Percentiles rank a stretch among this genome's conserved stretches.
Conservation (phyloP, 139 green algal genomes). For the Chlorella sp. region DNA sequence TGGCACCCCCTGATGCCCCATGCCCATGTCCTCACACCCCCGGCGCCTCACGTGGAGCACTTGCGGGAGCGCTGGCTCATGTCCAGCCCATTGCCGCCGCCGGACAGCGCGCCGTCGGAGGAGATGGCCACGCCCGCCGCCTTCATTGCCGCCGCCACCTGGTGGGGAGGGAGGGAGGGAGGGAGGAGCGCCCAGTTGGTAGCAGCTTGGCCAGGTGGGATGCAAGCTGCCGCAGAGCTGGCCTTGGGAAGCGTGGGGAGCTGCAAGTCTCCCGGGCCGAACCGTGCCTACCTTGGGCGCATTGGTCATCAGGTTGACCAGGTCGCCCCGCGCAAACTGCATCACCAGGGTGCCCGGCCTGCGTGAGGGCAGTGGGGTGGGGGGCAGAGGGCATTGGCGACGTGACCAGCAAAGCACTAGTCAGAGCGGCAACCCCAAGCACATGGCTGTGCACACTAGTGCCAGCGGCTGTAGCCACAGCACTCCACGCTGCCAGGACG, state of each 20-base stretch:
- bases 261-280: no score
- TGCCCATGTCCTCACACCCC: background rate
- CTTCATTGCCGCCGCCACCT: constrained; percentile 8
- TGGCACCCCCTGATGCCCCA: no score
- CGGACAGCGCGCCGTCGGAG: background rate
- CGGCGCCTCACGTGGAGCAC: constrained; percentile 5
- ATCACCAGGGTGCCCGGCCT: constrained; percentile 12
- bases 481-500: no score
- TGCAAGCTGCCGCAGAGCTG: no score
- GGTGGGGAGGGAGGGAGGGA: background rate
- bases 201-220: no score
- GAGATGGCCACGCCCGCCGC: background rate
- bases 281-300: constrained; percentile 1
- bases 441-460: no score
- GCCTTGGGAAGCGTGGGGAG: no score
- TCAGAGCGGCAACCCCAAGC: no score
- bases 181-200: no score
- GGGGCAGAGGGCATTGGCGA: background rate
- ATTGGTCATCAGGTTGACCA: background rate
- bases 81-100: background rate
- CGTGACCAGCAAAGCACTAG: background rate
- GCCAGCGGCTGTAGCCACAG: no score
- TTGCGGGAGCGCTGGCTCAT: constrained; percentile 21
- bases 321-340: constrained; percentile 3
- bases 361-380: background rate